These are phyloP conservation scores for Hygrophorus pudorinus DNA, from an alignment of 768 basidiomycete species.

Conservation along the genomic window DNA sequence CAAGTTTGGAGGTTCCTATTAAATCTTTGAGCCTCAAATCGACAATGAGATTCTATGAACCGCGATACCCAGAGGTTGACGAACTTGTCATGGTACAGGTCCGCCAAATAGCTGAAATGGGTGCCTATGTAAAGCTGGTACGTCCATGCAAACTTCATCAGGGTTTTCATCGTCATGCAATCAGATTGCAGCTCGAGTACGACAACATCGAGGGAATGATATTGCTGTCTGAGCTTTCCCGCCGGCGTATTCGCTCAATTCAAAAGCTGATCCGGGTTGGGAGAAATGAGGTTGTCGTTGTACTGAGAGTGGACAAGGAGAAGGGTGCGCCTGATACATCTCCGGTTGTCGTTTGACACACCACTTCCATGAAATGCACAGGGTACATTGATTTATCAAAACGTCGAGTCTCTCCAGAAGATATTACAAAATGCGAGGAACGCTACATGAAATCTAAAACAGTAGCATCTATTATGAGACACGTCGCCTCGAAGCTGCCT, in stretches of 20 bases:
- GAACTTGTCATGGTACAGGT: constrained; percentile 99
- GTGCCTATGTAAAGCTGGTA: constrained; percentile 96
- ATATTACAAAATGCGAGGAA: constrained; percentile 98
- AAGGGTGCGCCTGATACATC: constrained; percentile 53
- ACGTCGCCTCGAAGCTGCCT: constrained; percentile 79
- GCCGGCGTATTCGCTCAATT: constrained; percentile 92
- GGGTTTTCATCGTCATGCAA: not conserved
- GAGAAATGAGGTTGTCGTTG: constrained; percentile 97
- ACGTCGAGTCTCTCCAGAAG: constrained; percentile 94
- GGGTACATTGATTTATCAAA: constrained; percentile 99
- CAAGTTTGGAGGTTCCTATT: too few species aligned
- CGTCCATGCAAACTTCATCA: constrained; percentile 18
- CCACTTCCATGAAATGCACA: constrained; percentile 18
- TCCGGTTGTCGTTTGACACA: not conserved
- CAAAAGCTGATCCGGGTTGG: constrained; percentile 98
- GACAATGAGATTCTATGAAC: constrained; percentile 88
- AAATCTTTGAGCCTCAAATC: not conserved
- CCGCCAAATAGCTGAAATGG: constrained; percentile 99
- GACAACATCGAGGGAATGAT: constrained; percentile 99
- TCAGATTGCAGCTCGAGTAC: constrained; percentile 72
- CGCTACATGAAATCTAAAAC: constrained; percentile 97
- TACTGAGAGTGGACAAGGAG: constrained; percentile 96
- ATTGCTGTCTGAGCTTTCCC: constrained; percentile 91
- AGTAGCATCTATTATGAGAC: constrained; percentile 86
- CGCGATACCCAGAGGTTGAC: constrained; percentile 91